Evolutionary conservation across 2,329 filamentous ascomycete species (phyloP).

Genomic region (Fusarium sp.): DNA sequence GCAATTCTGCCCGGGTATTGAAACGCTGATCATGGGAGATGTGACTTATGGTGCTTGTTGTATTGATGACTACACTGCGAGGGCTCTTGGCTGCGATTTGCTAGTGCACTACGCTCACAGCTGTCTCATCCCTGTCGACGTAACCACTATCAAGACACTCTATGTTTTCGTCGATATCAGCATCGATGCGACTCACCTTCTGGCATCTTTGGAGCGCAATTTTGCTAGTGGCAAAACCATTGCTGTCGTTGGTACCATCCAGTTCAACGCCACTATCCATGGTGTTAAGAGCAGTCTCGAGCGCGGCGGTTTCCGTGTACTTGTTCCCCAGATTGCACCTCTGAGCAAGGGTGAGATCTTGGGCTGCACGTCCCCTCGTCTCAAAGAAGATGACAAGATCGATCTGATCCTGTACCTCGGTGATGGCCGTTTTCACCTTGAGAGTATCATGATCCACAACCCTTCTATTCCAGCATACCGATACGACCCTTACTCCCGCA

Average conservation of each 20-base stretch:
- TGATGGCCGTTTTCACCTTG: conserved; percentile 94
- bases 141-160: conserved; percentile 95
- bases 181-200: conserved; percentile 89
- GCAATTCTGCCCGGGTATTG: conserved; percentile 90
- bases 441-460: conserved; percentile 99
- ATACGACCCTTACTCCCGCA: conserved; percentile 95
- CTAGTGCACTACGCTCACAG: conserved; percentile 97
- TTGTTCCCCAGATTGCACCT: conserved; percentile 93
- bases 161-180: conserved; percentile 99
- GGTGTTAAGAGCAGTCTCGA: conserved; percentile 83
- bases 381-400: conserved; percentile 69
- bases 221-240: conserved; percentile 87
- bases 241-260: conserved; percentile 95
- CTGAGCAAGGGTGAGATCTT: conserved; percentile 95
- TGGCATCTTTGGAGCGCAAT: conserved; percentile 89
- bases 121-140: conserved; percentile 94
- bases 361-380: conserved; percentile 90
- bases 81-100: conserved; percentile 92
- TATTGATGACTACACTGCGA: conserved; percentile 97
- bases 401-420: conserved; percentile 90
- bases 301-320: conserved; percentile 83
- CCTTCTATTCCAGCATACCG: conserved; percentile 89
- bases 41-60: conserved; percentile 99
- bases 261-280: conserved; percentile 98
- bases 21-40: conserved; percentile 98